Evolutionary conservation across 208 protist species (phyloP).

Genomic region (Phytomonas francai): DNA sequence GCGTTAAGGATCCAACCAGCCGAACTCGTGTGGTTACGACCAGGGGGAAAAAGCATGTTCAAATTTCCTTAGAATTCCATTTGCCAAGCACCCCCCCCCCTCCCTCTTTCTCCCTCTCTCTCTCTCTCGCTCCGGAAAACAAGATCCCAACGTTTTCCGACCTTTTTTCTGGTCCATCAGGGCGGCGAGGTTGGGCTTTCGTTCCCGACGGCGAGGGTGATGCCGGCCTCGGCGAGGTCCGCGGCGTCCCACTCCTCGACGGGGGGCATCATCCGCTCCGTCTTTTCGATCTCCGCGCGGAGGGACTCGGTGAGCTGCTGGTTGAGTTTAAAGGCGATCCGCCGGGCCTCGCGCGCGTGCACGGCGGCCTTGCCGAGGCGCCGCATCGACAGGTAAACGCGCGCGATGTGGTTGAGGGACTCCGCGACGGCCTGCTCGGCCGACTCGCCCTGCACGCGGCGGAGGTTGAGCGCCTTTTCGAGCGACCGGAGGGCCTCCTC

Average conservation of each 20-base stretch:
- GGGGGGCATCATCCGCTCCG: slow-evolving; percentile 68
- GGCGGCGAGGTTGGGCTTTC: neutral
- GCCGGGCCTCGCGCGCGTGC: slow-evolving; percentile 61
- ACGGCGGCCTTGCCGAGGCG: slow-evolving; percentile 54
- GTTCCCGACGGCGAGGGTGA: slow-evolving; percentile 18
- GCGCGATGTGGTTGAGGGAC: slow-evolving; percentile 80
- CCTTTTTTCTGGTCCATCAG: too few species aligned
- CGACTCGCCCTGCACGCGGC: slow-evolving; percentile 71
- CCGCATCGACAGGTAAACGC: slow-evolving; percentile 64
- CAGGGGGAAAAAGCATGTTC: too few species aligned
- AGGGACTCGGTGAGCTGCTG: slow-evolving; percentile 60
- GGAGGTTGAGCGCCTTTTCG: slow-evolving; percentile 83
- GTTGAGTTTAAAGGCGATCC: slow-evolving; percentile 64
- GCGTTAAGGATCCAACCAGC: too few species aligned
- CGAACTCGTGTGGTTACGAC: too few species aligned
- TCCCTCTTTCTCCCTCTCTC: too few species aligned
- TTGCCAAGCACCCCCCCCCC: too few species aligned
- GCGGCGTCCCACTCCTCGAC: slow-evolving; percentile 64
- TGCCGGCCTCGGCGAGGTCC: slow-evolving; percentile 35
- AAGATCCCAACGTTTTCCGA: too few species aligned
- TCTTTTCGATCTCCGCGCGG: slow-evolving; percentile 69
- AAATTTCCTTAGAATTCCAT: too few species aligned
- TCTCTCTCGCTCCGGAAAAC: too few species aligned
- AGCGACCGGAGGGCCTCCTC: slow-evolving; percentile 59
- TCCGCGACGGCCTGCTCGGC: slow-evolving; percentile 72